Evolutionary conservation across 225 moss, liverwort and hornwort species (phyloP).

Genomic region (Pseudoscleropodium purum): DNA sequence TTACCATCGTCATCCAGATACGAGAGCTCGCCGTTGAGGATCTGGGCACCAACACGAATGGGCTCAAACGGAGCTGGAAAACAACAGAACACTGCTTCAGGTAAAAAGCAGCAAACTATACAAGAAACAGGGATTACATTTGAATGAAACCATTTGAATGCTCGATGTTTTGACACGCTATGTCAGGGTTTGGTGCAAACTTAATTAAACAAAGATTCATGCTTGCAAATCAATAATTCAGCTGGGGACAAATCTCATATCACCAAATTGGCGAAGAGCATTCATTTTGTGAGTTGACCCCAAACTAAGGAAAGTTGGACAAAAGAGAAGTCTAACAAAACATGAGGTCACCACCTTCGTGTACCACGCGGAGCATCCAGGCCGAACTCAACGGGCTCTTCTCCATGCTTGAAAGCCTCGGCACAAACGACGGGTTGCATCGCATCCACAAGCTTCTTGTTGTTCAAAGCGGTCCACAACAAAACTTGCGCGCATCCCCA

Average conservation of each 20-base stretch:
- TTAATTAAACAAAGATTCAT: neutral
- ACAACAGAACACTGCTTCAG: neutral
- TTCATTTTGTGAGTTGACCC: neutral
- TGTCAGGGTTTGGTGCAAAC: neutral
- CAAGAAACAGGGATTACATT: neutral
- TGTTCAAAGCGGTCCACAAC: slow-evolving; percentile 28
- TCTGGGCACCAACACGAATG: slow-evolving; percentile 42
- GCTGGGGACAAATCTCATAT: neutral
- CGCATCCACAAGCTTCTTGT: slow-evolving; percentile 21
- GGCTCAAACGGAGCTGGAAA: slow-evolving; percentile 27
- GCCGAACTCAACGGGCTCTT: slow-evolving; percentile 27
- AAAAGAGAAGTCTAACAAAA: neutral
- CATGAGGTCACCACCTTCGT: slow-evolving; percentile 3
- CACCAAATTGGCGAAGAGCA: neutral
- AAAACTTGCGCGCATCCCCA: slow-evolving; percentile 21
- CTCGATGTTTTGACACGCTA: neutral
- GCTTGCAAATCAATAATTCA: neutral
- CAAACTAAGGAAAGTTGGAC: neutral
- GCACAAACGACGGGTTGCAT: slow-evolving; percentile 22
- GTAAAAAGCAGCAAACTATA: neutral
- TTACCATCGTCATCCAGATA: slow-evolving; percentile 53
- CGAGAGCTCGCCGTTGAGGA: slow-evolving; percentile 48
- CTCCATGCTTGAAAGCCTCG: slow-evolving; percentile 24
- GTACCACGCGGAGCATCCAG: slow-evolving; percentile 28
- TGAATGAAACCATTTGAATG: neutral